Conservation (phyloP, 371 early-diverging fungal species). For the Cokeromyces recurvatus region DNA sequence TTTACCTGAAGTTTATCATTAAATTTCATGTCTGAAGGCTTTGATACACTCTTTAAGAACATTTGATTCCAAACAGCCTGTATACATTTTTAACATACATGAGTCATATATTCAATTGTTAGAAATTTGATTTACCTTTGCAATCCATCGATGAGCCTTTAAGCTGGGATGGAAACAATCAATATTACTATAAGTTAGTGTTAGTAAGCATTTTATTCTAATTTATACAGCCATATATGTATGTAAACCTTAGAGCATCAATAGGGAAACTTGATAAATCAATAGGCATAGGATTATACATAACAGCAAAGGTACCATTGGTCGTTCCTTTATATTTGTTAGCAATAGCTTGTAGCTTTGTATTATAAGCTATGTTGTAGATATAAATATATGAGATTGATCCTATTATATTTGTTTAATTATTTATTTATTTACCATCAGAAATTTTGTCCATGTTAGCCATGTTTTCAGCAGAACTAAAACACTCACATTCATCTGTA, state of each 20-base stretch:
- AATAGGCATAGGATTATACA: conserved; percentile 20
- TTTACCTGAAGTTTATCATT: conserved; percentile 13
- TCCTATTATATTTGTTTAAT: too few species aligned
- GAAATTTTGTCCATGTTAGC: conserved; percentile 15
- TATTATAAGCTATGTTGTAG: conserved; percentile 11
- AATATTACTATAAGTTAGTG: conserved; percentile 1
- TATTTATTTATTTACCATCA: conserved; percentile 17
- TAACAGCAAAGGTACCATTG: conserved; percentile 18
- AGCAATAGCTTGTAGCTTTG: conserved; percentile 6
- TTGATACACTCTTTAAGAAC: conserved; percentile 5
- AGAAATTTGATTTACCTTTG: conserved; percentile 1
- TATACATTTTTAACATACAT: too few species aligned
- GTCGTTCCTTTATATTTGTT: conserved; percentile 10
- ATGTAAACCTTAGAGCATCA: conserved; percentile 16
- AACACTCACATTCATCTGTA: conserved; percentile 13
- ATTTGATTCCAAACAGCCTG: conserved; percentile 23
- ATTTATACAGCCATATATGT: neutral
- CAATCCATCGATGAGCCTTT: conserved; percentile 19
- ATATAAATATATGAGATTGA: too few species aligned
- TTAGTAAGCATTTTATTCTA: neutral
- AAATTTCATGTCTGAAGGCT: conserved; percentile 9
- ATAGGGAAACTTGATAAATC: conserved; percentile 18
- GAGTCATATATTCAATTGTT: neutral
- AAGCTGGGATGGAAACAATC: conserved; percentile 19
- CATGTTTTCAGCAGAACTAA: conserved; percentile 6